phyloP scores from a whole-genome alignment of 148 eudicot genomes.

The Agrostemma githago region DNA sequence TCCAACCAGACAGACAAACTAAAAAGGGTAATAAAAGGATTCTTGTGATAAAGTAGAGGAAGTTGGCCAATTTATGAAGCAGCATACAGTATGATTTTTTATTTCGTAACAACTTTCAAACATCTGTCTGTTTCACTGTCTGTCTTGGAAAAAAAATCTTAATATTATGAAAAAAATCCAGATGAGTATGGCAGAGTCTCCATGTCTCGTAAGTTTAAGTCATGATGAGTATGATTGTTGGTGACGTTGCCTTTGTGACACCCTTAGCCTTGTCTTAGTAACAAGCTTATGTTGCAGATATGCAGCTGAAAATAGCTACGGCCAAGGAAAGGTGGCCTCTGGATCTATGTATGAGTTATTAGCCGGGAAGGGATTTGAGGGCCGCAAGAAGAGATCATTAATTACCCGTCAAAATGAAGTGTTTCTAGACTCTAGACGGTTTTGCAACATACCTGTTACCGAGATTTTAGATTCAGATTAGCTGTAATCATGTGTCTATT shows the following conservation, averaged over 20 bases:
- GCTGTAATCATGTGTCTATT: conserved; percentile 10
- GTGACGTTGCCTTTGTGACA: background rate
- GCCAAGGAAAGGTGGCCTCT: conserved; percentile 30
- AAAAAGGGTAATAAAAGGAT: background rate
- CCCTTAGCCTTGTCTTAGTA: background rate
- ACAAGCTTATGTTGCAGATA: conserved; percentile 36
- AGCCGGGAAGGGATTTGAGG: conserved; percentile 59
- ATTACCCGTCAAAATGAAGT: conserved; percentile 31
- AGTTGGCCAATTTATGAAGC: background rate
- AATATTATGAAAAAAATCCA: too few relatives aligned
- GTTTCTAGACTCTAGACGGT: conserved; percentile 44
- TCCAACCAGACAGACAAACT: background rate
- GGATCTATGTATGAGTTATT: conserved; percentile 47
- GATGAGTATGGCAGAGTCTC: background rate
- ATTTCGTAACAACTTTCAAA: too few relatives aligned
- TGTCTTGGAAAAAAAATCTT: too few relatives aligned
- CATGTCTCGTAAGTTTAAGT: background rate
- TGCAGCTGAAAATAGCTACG: conserved; percentile 38
- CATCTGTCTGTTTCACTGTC: background rate
- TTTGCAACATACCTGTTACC: conserved; percentile 43
- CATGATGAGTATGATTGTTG: background rate
- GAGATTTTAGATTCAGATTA: conserved; percentile 61
- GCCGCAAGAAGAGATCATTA: conserved; percentile 55
- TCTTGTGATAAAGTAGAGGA: background rate
- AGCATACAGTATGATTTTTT: background rate